Evolutionary conservation across 192 early-diverging fungal species (phyloP).

Genomic region (Umbelopsis isabellina): DNA sequence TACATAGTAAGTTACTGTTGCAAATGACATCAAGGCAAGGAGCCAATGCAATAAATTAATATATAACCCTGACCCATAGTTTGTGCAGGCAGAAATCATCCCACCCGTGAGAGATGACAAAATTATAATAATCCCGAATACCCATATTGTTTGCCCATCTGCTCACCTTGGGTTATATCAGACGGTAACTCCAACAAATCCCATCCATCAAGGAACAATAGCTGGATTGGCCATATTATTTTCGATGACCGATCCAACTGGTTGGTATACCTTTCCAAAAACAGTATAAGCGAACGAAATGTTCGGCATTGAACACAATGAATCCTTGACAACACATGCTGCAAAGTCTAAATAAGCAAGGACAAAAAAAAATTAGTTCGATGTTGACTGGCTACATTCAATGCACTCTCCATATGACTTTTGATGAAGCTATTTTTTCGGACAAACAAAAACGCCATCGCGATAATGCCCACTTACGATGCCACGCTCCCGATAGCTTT

Average conservation of each 20-base stretch:
- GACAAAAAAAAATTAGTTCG: too few relatives aligned
- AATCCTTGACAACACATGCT: neutral
- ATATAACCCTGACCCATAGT: neutral
- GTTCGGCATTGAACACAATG: slow-evolving; percentile 11
- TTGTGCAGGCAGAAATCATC: neutral
- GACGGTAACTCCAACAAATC: neutral
- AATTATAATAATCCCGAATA: too few relatives aligned
- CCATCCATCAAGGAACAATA: neutral
- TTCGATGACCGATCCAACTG: neutral
- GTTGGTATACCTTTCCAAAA: neutral
- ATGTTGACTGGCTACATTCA: too few relatives aligned
- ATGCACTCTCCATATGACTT: too few relatives aligned
- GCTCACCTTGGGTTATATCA: neutral
- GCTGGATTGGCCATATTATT: neutral
- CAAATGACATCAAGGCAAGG: neutral
- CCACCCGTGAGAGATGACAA: too few relatives aligned
- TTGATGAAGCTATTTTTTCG: too few relatives aligned
- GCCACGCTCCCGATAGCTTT: neutral
- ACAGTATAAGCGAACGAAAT: neutral
- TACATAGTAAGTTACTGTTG: neutral
- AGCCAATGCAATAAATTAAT: neutral
- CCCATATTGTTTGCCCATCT: too few relatives aligned
- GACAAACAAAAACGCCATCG: too few relatives aligned
- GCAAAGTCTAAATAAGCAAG: neutral
- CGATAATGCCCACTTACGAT: neutral